A percentile compares a stretch with the other conserved stretches of the same genome.
Evolutionary conservation across 306 rosid genomes (phyloP).

Genomic region (Lagenaria siceraria): DNA sequence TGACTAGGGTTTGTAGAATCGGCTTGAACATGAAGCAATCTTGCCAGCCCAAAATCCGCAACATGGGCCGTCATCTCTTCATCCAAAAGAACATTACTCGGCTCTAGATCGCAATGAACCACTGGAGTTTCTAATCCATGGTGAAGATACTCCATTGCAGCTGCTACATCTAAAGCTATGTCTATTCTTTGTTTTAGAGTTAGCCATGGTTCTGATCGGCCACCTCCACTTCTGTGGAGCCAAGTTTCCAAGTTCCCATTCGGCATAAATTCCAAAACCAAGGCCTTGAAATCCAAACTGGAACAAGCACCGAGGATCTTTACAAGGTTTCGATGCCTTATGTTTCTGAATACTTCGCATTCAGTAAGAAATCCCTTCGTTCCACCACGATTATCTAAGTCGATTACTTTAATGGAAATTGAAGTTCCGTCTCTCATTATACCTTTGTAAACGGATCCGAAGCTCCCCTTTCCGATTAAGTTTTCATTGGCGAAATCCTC

Average conservation of each 20-base stretch:
- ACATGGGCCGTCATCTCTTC: constrained; percentile 5
- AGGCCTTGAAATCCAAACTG: constrained; percentile 9
- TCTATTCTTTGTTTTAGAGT: background rate
- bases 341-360: constrained; percentile 12
- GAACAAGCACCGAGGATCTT: constrained; percentile 18
- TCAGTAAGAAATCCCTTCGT: constrained; percentile 15
- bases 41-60: constrained; percentile 9
- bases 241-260: constrained; percentile 12
- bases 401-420: constrained; percentile 19
- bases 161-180: constrained; percentile 11
- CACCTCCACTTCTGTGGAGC: background rate
- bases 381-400: constrained; percentile 9
- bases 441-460: constrained; percentile 24
- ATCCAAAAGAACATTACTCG: constrained; percentile 2
- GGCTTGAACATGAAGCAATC: background rate
- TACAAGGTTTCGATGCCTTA: constrained; percentile 12
- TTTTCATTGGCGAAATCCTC: constrained; percentile 5
- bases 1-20: background rate
- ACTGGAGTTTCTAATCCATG: constrained; percentile 1
- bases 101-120: constrained; percentile 15
- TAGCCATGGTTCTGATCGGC: background rate
- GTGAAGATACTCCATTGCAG: constrained; percentile 15
- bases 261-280: constrained; percentile 9
- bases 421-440: background rate
- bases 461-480: constrained; percentile 19